Base-by-base conservation (phyloP, 2,329 filamentous ascomycete species). In the Alternaria tenuissima region DNA sequence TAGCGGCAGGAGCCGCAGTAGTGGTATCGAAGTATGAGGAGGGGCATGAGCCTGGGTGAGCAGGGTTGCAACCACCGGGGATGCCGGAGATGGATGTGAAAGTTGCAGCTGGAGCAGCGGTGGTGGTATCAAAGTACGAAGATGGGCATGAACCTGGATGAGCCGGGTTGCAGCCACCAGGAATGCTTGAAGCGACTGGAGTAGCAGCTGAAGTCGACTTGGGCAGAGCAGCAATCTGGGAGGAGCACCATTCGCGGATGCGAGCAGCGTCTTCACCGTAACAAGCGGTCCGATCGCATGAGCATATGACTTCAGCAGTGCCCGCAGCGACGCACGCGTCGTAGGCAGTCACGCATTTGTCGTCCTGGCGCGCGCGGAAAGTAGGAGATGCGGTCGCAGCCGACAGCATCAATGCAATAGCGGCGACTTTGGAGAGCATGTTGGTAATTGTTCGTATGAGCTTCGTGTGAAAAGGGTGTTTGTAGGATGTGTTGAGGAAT, bases 251-350 rank as follows among this genome's bases (percentile, higher is more conserved):
- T n/a, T 56, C 51, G 22, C 63, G 57, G 24, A 46, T 51, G 11
- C 63, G 57, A 2, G 54, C 60, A 11, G 57, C 59, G 32, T 65
- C 63, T 28, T 65, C 55, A 12, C 63, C 63, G 3, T 49, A 9
- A n/a, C 63, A 65, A 11, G 57, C 20, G n/a, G 51, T 41, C 1
- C 59, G 48, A 22, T 59, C 56, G 48, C 63, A 65, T 8, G 38
- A 39, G 36, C 63, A 65, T 16, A 61, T 57, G 20, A 63, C 63
- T n/a, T 61, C 26, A 43, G 61, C 60, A 22, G 54, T 57, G 7
- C 63, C 63, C 16, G 63, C 59, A 7, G 57, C 63, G 20, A 63
- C 24, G 43, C 63, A 65, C 0, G 60, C 32, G 22, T 58, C 54
- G 54, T 61, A 65, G 26, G 60, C 52, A 12, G 46, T 38, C 28